Conservation (phyloP, 106 monocot genomes). For the Iris macrosiphon region DNA sequence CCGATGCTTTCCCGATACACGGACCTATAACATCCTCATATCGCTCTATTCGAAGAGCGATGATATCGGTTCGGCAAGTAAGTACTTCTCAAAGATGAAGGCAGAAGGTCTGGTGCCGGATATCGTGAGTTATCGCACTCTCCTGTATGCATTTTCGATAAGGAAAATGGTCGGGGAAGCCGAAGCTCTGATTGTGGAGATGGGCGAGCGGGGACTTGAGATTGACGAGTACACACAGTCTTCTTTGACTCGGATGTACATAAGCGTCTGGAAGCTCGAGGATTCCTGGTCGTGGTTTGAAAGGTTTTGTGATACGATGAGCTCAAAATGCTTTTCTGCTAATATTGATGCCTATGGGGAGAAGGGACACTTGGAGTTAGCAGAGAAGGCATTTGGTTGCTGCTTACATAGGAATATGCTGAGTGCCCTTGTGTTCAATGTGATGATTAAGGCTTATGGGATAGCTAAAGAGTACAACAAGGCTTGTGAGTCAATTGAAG, state of each 20-base stretch:
- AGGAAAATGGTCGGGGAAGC: constrained; percentile 72
- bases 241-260: constrained; percentile 81
- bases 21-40: constrained; percentile 80
- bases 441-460: constrained; percentile 94
- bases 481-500: constrained; percentile 50
- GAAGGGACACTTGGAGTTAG: constrained; percentile 40
- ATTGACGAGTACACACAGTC: constrained; percentile 92
- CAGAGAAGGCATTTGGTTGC: constrained; percentile 52
- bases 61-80: constrained; percentile 43
- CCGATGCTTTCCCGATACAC: constrained; percentile 47
- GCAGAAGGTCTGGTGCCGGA: constrained; percentile 46
- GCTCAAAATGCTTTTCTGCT: constrained; percentile 82
- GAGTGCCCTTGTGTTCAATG: constrained; percentile 65
- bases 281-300: constrained; percentile 85
- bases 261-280: constrained; percentile 42
- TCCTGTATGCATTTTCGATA: constrained; percentile 81
- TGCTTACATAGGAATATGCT: constrained; percentile 41
- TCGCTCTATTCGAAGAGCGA: constrained; percentile 59
- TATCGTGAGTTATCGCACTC: constrained; percentile 73
- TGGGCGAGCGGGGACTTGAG: constrained; percentile 51
- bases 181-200: constrained; percentile 59
- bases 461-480: constrained; percentile 45
- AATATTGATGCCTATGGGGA: constrained; percentile 92
- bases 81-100: constrained; percentile 70
- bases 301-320: constrained; percentile 53